Evolutionary conservation across 495 filamentous ascomycete genomes (phyloP).

Genomic region (Letharia lupina): DNA sequence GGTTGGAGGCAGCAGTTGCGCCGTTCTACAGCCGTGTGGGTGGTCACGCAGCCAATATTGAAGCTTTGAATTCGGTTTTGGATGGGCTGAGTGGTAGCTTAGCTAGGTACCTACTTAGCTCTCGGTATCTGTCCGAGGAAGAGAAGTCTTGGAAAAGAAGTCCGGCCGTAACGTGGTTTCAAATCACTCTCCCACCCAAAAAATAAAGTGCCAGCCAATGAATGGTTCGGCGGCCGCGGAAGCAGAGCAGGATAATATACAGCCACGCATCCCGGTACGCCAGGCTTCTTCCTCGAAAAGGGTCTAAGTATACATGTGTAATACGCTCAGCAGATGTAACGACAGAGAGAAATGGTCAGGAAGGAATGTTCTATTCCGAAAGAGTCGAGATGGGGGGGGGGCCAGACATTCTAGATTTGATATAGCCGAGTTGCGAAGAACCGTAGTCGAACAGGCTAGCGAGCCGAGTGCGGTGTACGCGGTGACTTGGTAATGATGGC

Average conservation of each 20-base stretch:
- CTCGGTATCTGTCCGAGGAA: background rate
- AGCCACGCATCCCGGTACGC: background rate
- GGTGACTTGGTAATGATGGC: constrained; percentile 25
- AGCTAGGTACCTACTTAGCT: background rate
- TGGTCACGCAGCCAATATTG: background rate
- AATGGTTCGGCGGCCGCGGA: background rate
- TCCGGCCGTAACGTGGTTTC: background rate
- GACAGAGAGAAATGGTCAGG: background rate
- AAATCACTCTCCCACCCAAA: background rate
- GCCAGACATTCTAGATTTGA: background rate
- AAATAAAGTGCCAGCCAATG: background rate
- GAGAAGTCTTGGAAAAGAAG: background rate
- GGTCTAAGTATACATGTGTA: background rate
- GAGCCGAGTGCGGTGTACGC: constrained; percentile 23
- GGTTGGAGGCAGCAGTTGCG: background rate
- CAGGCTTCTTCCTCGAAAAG: background rate
- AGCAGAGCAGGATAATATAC: background rate
- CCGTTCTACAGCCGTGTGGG: background rate
- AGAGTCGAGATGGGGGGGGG: background rate
- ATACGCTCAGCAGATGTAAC: background rate
- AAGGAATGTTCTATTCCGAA: background rate
- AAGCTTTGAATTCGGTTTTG: background rate
- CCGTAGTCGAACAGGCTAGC: constrained; percentile 1
- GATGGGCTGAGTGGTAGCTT: background rate
- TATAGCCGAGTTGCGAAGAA: background rate